Evolutionary conservation across 2,329 filamentous ascomycete species (phyloP).

Genomic region (Paracoccidioides brasiliensis): DNA sequence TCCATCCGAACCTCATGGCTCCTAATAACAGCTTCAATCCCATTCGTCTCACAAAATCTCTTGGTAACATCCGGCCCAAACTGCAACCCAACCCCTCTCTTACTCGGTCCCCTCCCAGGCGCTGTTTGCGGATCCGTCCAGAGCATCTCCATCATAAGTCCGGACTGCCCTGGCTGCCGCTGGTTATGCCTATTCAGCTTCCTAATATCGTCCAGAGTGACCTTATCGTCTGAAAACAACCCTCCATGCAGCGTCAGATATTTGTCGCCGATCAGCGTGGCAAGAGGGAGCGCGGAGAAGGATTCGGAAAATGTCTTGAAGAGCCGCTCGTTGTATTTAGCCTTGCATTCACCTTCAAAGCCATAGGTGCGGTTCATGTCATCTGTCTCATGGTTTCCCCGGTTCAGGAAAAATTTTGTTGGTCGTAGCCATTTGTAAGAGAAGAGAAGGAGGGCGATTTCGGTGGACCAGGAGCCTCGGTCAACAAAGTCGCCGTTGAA

Average conservation of each 20-base stretch:
- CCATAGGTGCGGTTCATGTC: constrained; percentile 99
- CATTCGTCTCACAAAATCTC: constrained; percentile 91
- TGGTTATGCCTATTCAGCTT: constrained; percentile 85
- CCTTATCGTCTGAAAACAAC: constrained; percentile 85
- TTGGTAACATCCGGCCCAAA: constrained; percentile 96
- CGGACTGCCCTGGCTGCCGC: constrained; percentile 80
- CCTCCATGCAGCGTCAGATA: constrained; percentile 90
- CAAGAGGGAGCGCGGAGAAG: constrained; percentile 85
- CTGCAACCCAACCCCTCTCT: constrained; percentile 89
- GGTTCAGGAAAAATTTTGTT: constrained; percentile 81
- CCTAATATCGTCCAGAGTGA: constrained; percentile 83
- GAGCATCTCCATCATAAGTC: constrained; percentile 99
- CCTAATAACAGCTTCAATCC: constrained; percentile 84
- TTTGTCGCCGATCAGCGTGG: constrained; percentile 80
- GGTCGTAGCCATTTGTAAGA: constrained; percentile 95
- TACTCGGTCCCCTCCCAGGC: constrained; percentile 81
- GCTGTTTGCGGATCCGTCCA: constrained; percentile 92
- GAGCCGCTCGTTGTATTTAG: constrained; percentile 89
- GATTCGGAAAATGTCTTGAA: constrained; percentile 98
- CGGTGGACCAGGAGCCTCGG: constrained; percentile 93
- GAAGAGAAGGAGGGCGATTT: constrained; percentile 86
- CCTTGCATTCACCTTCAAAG: constrained; percentile 95
- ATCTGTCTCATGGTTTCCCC: constrained; percentile 96
- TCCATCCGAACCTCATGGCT: constrained; percentile 98
- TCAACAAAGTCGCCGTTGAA: constrained; percentile 99